Base-by-base conservation (phyloP, 306 rosid species). In the Glycine soja region DNA sequence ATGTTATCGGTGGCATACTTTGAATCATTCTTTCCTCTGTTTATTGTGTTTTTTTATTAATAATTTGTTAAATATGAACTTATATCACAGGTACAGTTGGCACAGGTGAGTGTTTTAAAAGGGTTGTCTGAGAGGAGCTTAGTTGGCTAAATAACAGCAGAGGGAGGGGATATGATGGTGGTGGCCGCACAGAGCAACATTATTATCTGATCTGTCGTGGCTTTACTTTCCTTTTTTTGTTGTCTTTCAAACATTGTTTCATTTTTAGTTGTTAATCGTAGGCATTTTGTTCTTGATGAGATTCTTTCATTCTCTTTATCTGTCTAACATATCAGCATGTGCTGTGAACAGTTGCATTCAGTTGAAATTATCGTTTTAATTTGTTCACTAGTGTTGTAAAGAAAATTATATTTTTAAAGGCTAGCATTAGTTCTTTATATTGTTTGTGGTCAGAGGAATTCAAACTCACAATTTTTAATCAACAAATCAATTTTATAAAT, bases 111-210 rank as follows among this genome's bases (percentile, higher is more conserved):
- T 46, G 82, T 77, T 77, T 76, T 46, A 83, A 83, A 67, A 86
- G 80, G 81, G 86, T 80, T 76, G 86, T 81, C 51, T 82, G 57
- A 88, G 72, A 32, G 80, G 50, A 82, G 83, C 83, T 72, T 70
- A 64, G 90, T 68, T 84, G 91, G 93, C 30, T 24, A 24, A 24
- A 24, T 24, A 24, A 24, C 30, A 24, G 30, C 30, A 24, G 30
- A 24, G 30, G 30, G 2, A 24, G 30, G 30, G 30, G 30, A 24
- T 24, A 24, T 36, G 40, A 4, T 71, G 83, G 80, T 83, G 88
- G 89, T 86, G 91, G 86, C 85, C 82, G 86, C 90, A 75, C 93
- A 86, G 82, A 86, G 79, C 90, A 76, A 86, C 88, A 76, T 86
- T 89, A 91, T 91, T 88, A 88, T 86, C 90, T 83, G 82, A 88